Conservation (phyloP, 2,329 filamentous ascomycete species). For the Ascochyta viciae-villosae region DNA sequence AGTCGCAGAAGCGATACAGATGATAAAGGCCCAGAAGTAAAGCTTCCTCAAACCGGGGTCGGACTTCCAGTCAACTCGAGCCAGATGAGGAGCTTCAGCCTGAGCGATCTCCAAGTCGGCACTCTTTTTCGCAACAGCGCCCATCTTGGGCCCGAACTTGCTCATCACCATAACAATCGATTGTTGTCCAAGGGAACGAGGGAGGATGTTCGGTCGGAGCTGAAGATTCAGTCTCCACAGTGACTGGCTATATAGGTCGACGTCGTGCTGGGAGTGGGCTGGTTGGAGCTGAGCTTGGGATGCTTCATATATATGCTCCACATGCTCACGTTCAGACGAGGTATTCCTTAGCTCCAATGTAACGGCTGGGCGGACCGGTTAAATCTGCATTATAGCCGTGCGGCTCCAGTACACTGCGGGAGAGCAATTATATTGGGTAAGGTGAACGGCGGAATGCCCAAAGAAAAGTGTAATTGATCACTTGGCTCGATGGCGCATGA, state of each 20-base stretch:
- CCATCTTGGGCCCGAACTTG: conserved; percentile 31
- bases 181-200: conserved; percentile 1
- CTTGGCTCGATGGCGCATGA: conserved; percentile 11
- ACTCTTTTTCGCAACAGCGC: conserved; percentile 28
- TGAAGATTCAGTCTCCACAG: conserved; percentile 11
- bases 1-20: conserved; percentile 63
- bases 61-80: conserved; percentile 60
- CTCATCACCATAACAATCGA: conserved; percentile 28
- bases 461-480: conserved; percentile 20
- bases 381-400: conserved; percentile 31
- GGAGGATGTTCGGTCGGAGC: background rate
- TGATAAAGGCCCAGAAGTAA: conserved; percentile 61
- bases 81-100: conserved; percentile 60
- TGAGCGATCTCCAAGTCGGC: conserved; percentile 47
- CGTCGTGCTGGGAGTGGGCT: conserved; percentile 22
- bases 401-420: conserved; percentile 28
- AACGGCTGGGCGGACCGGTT: conserved; percentile 41
- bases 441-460: conserved; percentile 24
- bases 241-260: conserved; percentile 27
- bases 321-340: conserved; percentile 17
- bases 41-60: conserved; percentile 64
- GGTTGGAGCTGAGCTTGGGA: conserved; percentile 25
- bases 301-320: conserved; percentile 38
- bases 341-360: conserved; percentile 23
- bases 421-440: conserved; percentile 31